Percentiles rank a stretch among this genome's conserved stretches.
Conservation (phyloP, 2,329 filamentous ascomycete genomes). For the Diaporthe nobilis region DNA sequence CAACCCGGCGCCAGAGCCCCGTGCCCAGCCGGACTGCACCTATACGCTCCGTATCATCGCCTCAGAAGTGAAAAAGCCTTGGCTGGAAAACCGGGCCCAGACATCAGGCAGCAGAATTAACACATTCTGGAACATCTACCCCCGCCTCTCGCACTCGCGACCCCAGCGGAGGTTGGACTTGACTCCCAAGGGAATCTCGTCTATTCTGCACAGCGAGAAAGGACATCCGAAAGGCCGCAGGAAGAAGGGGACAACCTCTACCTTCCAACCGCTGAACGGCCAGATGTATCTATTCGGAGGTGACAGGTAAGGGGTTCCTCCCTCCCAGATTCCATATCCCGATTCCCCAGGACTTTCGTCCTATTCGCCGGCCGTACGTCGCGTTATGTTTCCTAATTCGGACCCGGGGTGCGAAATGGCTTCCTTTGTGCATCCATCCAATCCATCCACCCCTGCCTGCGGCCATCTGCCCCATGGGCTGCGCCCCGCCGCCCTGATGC, state of each 20-base stretch:
- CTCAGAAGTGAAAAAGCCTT: slow-evolving; percentile 1
- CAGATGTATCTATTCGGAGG: slow-evolving; percentile 42
- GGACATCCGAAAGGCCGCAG: slow-evolving; percentile 26
- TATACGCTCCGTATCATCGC: slow-evolving; percentile 5
- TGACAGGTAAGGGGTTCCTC: slow-evolving; percentile 36
- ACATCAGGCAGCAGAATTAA: slow-evolving; percentile 33
- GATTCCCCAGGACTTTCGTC: background rate
- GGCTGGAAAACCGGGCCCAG: slow-evolving; percentile 22
- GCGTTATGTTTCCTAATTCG: slow-evolving; percentile 3
- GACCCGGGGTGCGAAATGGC: background rate
- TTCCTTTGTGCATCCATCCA: slow-evolving; percentile 9
- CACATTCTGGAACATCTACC: background rate
- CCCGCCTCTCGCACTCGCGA: background rate
- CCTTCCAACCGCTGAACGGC: background rate
- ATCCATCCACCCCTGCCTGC: background rate
- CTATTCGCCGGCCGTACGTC: background rate
- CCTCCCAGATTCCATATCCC: background rate
- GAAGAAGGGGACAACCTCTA: background rate
- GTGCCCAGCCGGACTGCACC: slow-evolving; percentile 5
- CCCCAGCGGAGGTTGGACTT: background rate
- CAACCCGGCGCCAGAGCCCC: background rate
- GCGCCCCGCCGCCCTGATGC: background rate
- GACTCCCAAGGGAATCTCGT: background rate
- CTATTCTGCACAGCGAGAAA: background rate
- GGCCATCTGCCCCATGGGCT: background rate